Evolutionary conservation across 257 asterid genomes (phyloP).

Genomic region (Solanum commersonii): DNA sequence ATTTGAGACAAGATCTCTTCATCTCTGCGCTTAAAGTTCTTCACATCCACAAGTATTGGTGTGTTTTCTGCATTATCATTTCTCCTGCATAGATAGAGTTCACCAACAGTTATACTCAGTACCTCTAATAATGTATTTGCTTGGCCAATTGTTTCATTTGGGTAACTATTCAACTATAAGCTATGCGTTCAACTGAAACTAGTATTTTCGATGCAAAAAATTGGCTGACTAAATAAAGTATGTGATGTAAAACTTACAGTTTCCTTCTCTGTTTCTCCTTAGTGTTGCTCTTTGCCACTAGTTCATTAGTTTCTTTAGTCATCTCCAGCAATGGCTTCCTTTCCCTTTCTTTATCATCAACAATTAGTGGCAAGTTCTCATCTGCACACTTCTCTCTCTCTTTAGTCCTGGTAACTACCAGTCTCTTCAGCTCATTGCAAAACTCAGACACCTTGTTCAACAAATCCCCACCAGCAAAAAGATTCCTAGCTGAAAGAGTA

Average conservation of each 20-base stretch:
- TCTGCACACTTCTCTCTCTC: conserved; percentile 33
- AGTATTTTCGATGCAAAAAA: neutral
- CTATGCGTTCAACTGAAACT: neutral
- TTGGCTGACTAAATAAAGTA: neutral
- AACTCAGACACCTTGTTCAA: conserved; percentile 73
- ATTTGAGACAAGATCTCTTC: conserved; percentile 32
- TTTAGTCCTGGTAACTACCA: conserved; percentile 40
- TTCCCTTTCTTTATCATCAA: conserved; percentile 42
- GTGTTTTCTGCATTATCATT: conserved; percentile 69
- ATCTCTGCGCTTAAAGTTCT: conserved; percentile 31
- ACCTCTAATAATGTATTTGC: neutral
- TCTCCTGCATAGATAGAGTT: conserved; percentile 34
- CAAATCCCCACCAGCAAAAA: conserved; percentile 82
- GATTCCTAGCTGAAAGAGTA: conserved; percentile 71
- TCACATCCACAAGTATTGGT: conserved; percentile 50
- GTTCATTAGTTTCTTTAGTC: conserved; percentile 34
- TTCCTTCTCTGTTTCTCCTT: conserved; percentile 55
- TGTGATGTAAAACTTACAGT: conserved; percentile 27
- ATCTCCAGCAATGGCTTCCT: conserved; percentile 60
- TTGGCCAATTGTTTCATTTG: neutral
- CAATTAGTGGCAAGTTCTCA: neutral
- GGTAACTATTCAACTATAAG: neutral
- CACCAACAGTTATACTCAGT: neutral
- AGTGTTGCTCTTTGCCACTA: conserved; percentile 21
- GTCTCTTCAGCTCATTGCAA: conserved; percentile 74